Conservation (phyloP, 352 stramenopile genomes). For the Globisporangium paroecandrum region DNA sequence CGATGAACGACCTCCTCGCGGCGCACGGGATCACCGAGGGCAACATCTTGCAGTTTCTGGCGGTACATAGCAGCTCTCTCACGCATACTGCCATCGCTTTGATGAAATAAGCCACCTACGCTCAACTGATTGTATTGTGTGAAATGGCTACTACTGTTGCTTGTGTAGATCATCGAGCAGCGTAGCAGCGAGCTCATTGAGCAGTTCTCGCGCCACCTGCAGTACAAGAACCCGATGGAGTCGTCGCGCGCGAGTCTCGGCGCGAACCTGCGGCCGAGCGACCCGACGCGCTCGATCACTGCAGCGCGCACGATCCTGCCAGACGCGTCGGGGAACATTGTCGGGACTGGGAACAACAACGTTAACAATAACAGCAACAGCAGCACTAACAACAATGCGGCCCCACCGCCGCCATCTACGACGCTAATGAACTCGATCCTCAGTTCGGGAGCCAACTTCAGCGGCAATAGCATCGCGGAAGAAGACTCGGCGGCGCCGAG, state of each 20-base stretch:
- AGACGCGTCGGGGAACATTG: constrained; percentile 19
- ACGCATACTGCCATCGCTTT: neutral
- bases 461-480: constrained; percentile 36
- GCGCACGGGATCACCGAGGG: constrained; percentile 76
- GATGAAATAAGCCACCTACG: neutral
- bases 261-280: constrained; percentile 61
- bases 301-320: constrained; percentile 46
- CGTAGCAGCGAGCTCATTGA: constrained; percentile 78
- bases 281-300: constrained; percentile 52
- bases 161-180: constrained; percentile 70
- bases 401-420: constrained; percentile 12
- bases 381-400: neutral
- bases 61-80: constrained; percentile 24
- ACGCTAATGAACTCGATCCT: constrained; percentile 10
- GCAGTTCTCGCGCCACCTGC: constrained; percentile 64
- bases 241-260: constrained; percentile 50
- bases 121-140: neutral
- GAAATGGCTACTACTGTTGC: neutral
- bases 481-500: constrained; percentile 33
- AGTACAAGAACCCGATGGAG: constrained; percentile 66
- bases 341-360: neutral
- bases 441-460: constrained; percentile 11
- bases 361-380: neutral
- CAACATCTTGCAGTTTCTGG: constrained; percentile 82
- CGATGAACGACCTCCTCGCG: constrained; percentile 79